Evolutionary conservation across 2,329 filamentous ascomycete species (phyloP), one percentile per base, ranked within the genome.

Genomic region (Trichophyton mentagrophytes): DNA sequence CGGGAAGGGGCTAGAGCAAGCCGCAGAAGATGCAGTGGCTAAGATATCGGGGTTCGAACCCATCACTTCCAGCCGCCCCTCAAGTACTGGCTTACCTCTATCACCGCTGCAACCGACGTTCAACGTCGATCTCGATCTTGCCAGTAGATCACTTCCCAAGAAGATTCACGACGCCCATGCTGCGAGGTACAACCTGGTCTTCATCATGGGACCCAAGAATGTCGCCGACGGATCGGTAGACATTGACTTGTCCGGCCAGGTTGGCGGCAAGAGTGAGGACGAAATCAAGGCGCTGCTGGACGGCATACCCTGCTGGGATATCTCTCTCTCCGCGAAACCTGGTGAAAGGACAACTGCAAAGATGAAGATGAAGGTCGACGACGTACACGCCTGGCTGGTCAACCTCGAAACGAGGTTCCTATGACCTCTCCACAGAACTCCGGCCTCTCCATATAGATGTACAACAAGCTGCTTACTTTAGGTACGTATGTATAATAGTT

Each of bases 121-220:
- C 49, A 77, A 82, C 13, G 82, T 95, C 36, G 88, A 92, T 63
- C 70, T 90, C 15, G 88, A 93, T 67, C 79, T 77, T 38, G 85
- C 82, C 59, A 76, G 79, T 13, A 80, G 84, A 58, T 78, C 82
- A 0, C 71, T 95, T 7, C 78, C 80, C 1, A 82, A 84, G 69
- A 95, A 93, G 72, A 80, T 90, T 22, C 79, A 80, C 36, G 83
- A 88, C 69, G 90, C 89, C n/a, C 85, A 82, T 65, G 70, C 74
- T 56, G 86, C 85, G 72, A 85, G 85, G 46, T 93, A 91, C 70
- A 84, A 87, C 59, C 77, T 88, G 60, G 83, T 93, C 59, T 79
- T 89, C 36, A 84, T 90, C 1, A 77, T 93, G 9, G 90, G 90
- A 0, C 77, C 83, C 33, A 79, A 79, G 61, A 84, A 91, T 66